These are phyloP conservation scores for Trypanosoma cruzi DNA, from an alignment of 208 protist species.

Conservation along the genomic window DNA sequence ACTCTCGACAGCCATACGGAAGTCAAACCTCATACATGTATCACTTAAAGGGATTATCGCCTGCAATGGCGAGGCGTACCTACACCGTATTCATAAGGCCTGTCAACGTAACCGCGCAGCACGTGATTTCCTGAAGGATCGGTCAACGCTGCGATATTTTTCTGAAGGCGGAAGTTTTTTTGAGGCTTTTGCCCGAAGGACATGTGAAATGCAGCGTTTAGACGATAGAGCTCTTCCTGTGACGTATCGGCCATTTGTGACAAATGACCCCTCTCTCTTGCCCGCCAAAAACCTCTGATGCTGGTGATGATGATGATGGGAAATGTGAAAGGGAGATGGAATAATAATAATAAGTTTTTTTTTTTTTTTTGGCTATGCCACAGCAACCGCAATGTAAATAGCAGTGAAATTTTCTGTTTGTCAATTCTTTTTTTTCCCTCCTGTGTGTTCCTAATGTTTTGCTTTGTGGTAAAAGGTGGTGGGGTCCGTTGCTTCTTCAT, in stretches of 20 bases:
- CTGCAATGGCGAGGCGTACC: slow-evolving; percentile 30
- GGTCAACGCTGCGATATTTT: not conserved
- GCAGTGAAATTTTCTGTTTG: not conserved
- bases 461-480: not conserved
- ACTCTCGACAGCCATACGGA: slow-evolving; percentile 44
- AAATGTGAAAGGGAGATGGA: slow-evolving; percentile 1
- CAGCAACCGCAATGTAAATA: not conserved
- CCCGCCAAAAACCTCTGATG: not conserved
- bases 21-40: slow-evolving; percentile 48
- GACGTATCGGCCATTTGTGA: slow-evolving; percentile 57
- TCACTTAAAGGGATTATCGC: slow-evolving; percentile 38
- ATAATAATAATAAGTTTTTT: too few relatives aligned
- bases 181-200: slow-evolving; percentile 28
- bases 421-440: not conserved
- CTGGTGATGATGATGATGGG: not conserved
- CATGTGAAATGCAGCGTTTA: not conserved
- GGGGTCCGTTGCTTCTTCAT: not conserved
- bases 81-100: slow-evolving; percentile 26
- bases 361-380: not conserved
- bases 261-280: slow-evolving; percentile 67
- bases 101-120: slow-evolving; percentile 25
- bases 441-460: not conserved
- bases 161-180: slow-evolving; percentile 46
- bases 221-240: slow-evolving; percentile 38
- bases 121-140: not conserved